These are phyloP conservation scores for Dovyalis caffra DNA, from an alignment of 345 rosid species.

Conservation along the genomic window DNA sequence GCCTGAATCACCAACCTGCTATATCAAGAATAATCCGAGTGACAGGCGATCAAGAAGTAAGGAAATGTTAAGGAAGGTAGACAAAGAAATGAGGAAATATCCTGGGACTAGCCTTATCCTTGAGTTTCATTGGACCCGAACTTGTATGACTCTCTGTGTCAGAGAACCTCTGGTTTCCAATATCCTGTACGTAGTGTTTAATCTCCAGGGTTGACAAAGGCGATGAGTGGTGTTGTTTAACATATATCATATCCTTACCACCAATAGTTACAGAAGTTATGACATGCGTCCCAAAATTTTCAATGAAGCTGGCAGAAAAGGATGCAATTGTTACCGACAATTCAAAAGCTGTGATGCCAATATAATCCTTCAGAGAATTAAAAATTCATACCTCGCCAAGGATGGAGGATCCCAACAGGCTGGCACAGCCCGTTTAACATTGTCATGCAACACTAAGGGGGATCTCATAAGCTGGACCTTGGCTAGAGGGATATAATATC, in stretches of 20 bases:
- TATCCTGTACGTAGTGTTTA: slow-evolving; percentile 58
- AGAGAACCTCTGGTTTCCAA: slow-evolving; percentile 69
- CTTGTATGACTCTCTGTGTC: slow-evolving; percentile 34
- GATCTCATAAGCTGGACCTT: slow-evolving; percentile 48
- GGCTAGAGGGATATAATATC: slow-evolving; percentile 57
- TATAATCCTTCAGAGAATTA: slow-evolving; percentile 3
- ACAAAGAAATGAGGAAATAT: slow-evolving; percentile 6
- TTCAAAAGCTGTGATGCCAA: neutral
- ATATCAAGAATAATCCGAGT: slow-evolving; percentile 15
- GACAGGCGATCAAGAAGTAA: neutral
- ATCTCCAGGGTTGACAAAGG: slow-evolving; percentile 56
- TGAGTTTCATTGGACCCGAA: slow-evolving; percentile 52
- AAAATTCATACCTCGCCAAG: slow-evolving; percentile 51
- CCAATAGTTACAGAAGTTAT: slow-evolving; percentile 70
- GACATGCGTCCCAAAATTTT: slow-evolving; percentile 70
- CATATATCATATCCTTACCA: slow-evolving; percentile 68
- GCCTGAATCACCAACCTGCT: slow-evolving; percentile 60
- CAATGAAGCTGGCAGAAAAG: slow-evolving; percentile 55
- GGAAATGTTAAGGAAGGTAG: neutral
- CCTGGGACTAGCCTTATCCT: slow-evolving; percentile 64
- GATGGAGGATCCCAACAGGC: slow-evolving; percentile 60
- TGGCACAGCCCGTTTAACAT: slow-evolving; percentile 52
- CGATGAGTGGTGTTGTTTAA: slow-evolving; percentile 71
- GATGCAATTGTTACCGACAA: slow-evolving; percentile 16
- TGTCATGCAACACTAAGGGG: slow-evolving; percentile 43